Conservation (phyloP, 352 stramenopile species). For the Thalassiosira mediterranea region DNA sequence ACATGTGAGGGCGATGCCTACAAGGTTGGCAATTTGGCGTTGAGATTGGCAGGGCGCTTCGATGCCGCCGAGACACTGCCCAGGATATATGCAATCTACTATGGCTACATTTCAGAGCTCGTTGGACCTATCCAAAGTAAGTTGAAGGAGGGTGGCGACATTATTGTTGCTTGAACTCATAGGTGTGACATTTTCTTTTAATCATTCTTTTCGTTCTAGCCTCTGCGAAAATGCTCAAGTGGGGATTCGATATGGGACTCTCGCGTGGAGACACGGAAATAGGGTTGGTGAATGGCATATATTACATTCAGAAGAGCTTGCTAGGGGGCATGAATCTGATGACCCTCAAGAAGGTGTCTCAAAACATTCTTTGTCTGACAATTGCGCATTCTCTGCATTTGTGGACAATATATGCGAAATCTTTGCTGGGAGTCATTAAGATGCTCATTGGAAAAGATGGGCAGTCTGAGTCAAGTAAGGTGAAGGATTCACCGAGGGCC, state of each 20-base stretch:
- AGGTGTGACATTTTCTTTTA: too few relatives aligned
- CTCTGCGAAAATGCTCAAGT: background rate
- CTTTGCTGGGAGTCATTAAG: conserved; percentile 24
- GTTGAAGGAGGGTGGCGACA: too few relatives aligned
- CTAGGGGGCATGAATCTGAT: conserved; percentile 13
- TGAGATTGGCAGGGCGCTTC: background rate
- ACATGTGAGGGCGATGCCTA: background rate
- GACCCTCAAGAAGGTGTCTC: background rate
- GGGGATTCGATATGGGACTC: background rate
- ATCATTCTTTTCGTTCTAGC: background rate
- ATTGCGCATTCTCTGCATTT: background rate
- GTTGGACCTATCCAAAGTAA: too few relatives aligned
- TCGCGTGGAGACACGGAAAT: background rate
- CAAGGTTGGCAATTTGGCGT: background rate
- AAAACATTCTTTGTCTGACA: conserved; percentile 18
- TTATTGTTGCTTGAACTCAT: too few relatives aligned
- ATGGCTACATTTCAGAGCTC: background rate
- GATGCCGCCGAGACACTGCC: background rate
- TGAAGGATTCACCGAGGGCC: background rate
- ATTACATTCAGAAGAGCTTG: conserved; percentile 29
- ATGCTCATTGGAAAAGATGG: conserved; percentile 25
- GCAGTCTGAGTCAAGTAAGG: background rate
- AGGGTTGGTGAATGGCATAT: background rate
- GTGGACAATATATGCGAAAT: conserved; percentile 3
- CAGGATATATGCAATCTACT: background rate